Evolutionary conservation across 2,329 filamentous ascomycete species (phyloP).

Genomic region (Chrysoporthe deuterocubensis): DNA sequence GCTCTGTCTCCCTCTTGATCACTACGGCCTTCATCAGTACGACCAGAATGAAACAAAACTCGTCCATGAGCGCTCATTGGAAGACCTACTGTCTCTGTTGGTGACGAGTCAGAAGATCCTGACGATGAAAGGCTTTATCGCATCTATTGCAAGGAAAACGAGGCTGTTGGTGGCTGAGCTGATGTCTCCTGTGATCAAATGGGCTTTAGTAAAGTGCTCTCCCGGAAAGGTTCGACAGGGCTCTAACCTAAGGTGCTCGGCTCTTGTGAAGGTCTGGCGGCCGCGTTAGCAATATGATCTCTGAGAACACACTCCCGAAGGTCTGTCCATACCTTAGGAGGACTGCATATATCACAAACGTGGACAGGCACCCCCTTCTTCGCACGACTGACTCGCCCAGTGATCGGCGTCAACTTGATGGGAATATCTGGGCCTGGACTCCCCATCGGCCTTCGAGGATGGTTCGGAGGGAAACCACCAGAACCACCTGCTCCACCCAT

Average conservation of each 20-base stretch:
- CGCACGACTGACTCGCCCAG: conserved; percentile 59
- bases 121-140: conserved; percentile 60
- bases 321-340: conserved; percentile 50
- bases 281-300: conserved; percentile 30
- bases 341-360: conserved; percentile 55
- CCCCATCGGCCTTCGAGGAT: conserved; percentile 48
- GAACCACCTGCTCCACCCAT: conserved; percentile 34
- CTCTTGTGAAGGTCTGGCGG: conserved; percentile 62
- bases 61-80: not conserved
- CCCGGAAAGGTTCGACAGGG: conserved; percentile 13
- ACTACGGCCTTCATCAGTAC: conserved; percentile 37
- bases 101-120: conserved; percentile 64
- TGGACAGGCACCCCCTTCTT: conserved; percentile 65
- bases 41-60: conserved; percentile 2
- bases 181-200: conserved; percentile 54
- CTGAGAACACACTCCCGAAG: not conserved
- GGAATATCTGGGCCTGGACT: conserved; percentile 43
- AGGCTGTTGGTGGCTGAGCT: conserved; percentile 62
- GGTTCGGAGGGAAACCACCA: conserved; percentile 31
- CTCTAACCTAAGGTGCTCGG: conserved; percentile 62
- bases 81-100: conserved; percentile 53
- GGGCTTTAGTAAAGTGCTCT: conserved; percentile 34
- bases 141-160: conserved; percentile 58
- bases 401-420: conserved; percentile 60
- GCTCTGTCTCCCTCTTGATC: conserved; percentile 50